Base-by-base conservation (phyloP, 208 protist genomes). In the Crithidia bombi region DNA sequence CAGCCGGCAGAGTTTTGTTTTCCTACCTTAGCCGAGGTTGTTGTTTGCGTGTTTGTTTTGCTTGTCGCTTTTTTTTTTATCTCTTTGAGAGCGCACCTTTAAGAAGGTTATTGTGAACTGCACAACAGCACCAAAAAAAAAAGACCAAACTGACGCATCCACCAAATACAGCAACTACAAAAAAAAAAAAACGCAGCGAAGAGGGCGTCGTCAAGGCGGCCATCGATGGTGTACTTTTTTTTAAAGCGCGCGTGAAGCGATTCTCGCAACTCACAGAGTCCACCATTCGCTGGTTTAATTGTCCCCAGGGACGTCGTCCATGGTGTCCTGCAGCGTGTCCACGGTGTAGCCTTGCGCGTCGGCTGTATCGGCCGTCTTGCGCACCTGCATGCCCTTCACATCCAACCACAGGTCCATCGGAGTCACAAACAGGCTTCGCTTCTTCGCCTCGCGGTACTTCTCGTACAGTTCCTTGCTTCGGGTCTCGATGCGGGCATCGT, bases 371-470 rank as follows among this genome's bases (percentile, higher is more conserved):
- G 61, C 71, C 38, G 81, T 80, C 74, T 86, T 89, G 35, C 87
- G 71, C 46, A 79, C 79, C 77, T 93, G 91, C 75, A 90, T 78
- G 12, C 91, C 91, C 66, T 87, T 90, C 52, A 96, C 85, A 21
- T 93, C 86, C 6, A 96, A 78, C 91, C 91, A 96, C 73, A 90
- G 65, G 59, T 96, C 88, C 84, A 93, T 96, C 51, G 91, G 91
- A 15, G 91, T 92, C 9, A 96, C 91, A 59, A 96, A 96, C 17
- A 96, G 67, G 44, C 87, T 93, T n/a, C 85, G 80, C 80, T 92
- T 93, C 89, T 96, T 96, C 28, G 85, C 85, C 41, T 94, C 89
- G 30, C 82, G 81, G 72, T 96, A 96, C 55, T 85, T 86, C 26
- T 81, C 77, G 65, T 95, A 96, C 26, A 93, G 63, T 72, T 93